Evolutionary conservation across 352 stramenopile genomes (phyloP), one percentile per base, ranked within the genome.

Genomic region (Elongisporangium prolatum): DNA sequence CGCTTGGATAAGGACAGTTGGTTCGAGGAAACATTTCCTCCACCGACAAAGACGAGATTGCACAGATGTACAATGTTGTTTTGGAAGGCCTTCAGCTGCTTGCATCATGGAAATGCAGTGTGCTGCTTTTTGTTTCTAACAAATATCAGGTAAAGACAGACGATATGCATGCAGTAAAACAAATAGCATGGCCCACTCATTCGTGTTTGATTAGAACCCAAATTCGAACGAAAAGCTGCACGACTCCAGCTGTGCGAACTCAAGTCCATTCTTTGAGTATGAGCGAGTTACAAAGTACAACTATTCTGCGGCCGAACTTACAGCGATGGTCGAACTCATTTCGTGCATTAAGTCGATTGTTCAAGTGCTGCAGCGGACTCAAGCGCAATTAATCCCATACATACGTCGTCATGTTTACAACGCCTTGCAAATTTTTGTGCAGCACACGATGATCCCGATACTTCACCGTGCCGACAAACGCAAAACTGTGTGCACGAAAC

Each of bases 391-490:
- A 47, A 65, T 65, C 3, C 67, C 65, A 10, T 75, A 71, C 16
- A 28, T 96, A 24, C 80, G 72, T 6, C 64, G 72, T 1, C 69
- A 79, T 21, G 60, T 95, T 4, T 93, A 97, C 56, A 60, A 71
- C 5, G 54, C 66, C 9, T 67, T 90, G 18, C 88, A 97, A 60
- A 57, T 73, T 24, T 89, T 96, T 60, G 65, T 88, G 5, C 83
- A 95, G 63, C 76, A 88, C 56, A 84, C 79, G 8, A 57, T 95
- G 0, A 56, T 95, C 20, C 74, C 84, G 9, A 83, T 94, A 24
- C 61, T 97, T 0, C 87, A 97, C 60, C 65, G 85, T 56, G 77
- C 88, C 13, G 84, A 96, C 60, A 97, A 97, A 63, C 84, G 89
- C 8, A 92, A 89, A 21, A 54, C 89, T 2, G 61, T 65, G 5